phyloP scores from a whole-genome alignment of 2,329 filamentous ascomycete species.

The Colletotrichum paranaense region DNA sequence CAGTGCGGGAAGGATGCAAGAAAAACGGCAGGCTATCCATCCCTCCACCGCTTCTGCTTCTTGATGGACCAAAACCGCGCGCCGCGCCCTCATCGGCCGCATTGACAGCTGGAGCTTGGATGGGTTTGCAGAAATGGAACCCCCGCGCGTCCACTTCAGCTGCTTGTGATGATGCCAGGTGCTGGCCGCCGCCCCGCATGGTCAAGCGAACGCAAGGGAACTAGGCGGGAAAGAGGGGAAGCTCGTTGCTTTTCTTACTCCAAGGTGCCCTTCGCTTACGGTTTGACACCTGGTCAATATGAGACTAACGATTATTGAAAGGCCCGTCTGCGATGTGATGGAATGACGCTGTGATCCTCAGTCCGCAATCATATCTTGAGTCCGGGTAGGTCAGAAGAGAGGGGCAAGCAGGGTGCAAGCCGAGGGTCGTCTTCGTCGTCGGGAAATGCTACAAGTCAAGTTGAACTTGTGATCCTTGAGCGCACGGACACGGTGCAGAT shows the following conservation, averaged over 20 bases:
- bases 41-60: not conserved
- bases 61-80: slow-evolving; percentile 1
- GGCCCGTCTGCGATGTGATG: not conserved
- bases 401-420: not conserved
- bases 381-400: not conserved
- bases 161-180: not conserved
- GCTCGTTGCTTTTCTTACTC: not conserved
- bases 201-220: not conserved
- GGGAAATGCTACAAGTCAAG: not conserved
- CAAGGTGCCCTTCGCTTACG: not conserved
- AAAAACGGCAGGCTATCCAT: not conserved
- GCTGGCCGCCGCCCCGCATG: not conserved
- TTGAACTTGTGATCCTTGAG: not conserved
- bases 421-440: not conserved
- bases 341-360: not conserved
- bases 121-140: not conserved
- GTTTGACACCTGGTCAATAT: not conserved
- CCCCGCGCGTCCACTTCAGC: slow-evolving; percentile 19
- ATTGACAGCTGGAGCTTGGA: slow-evolving; percentile 26
- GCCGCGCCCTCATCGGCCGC: not conserved
- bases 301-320: not conserved
- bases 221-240: not conserved
- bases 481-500: not conserved
- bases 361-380: not conserved
- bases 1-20: slow-evolving; percentile 8